These are phyloP conservation scores for Megacollybia platyphylla DNA, from an alignment of 1,284 basidiomycete species.

Conservation along the genomic window DNA sequence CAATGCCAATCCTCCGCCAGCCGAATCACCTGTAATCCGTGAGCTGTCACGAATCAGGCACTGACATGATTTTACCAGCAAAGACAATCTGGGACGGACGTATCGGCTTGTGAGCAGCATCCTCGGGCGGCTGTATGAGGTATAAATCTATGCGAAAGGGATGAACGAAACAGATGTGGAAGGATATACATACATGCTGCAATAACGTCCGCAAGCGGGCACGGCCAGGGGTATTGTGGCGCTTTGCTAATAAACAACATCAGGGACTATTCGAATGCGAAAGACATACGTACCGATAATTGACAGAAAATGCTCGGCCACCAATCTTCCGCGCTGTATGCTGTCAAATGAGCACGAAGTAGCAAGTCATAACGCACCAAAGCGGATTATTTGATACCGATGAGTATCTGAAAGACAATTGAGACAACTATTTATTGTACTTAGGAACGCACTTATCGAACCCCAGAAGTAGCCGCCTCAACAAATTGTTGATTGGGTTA, in stretches of 20 bases:
- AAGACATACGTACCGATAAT: constrained; percentile 27
- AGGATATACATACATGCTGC: constrained; percentile 44
- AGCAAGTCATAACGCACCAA: constrained; percentile 20
- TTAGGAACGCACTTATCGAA: constrained; percentile 36
- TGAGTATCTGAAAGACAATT: constrained; percentile 39
- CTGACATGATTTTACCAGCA: constrained; percentile 24
- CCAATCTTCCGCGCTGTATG: constrained; percentile 53
- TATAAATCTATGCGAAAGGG: constrained; percentile 50
- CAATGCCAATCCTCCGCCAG: constrained; percentile 67
- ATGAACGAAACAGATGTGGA: not conserved
- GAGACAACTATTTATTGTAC: constrained; percentile 10
- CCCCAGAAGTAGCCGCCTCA: constrained; percentile 56
- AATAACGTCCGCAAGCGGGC: constrained; percentile 69
- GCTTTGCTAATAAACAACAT: constrained; percentile 35
- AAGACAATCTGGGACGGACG: constrained; percentile 65
- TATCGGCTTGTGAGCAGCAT: constrained; percentile 55
- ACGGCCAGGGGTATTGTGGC: constrained; percentile 84
- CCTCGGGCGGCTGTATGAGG: constrained; percentile 63
- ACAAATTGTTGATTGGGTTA: not conserved
- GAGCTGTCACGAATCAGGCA: too few species aligned
- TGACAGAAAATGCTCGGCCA: constrained; percentile 56
- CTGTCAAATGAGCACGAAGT: not conserved
- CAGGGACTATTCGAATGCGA: not conserved
- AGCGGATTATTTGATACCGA: constrained; percentile 54
- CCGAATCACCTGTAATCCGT: constrained; percentile 46